Base-by-base conservation (phyloP, 495 filamentous ascomycete genomes). In the Penicillium waksmanii region DNA sequence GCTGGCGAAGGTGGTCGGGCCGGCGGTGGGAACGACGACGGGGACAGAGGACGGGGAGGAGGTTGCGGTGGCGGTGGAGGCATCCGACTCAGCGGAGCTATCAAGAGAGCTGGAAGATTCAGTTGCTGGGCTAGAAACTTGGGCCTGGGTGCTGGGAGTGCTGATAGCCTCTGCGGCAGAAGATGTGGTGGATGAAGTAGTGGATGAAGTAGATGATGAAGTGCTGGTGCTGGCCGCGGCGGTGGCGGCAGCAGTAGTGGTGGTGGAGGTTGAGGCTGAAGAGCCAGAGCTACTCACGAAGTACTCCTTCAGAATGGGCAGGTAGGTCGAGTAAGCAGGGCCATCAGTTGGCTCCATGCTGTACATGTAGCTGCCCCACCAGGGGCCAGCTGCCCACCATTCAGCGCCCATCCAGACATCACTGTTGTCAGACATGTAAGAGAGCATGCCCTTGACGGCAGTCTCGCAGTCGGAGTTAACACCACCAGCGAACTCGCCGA, bases 401-500 rank as follows among this genome's bases (percentile, higher is more conserved):
- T 85, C 53, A 56, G 81, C 89, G 1, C 88, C 89, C 33, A 80
- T 78, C 89, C 89, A 92, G 33, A 90, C 86, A 58, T 90, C 89
- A 21, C 71, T 80, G 66, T 86, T 85, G 17, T 77, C 77, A 9
- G 70, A 63, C 77, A 92, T 77, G 67, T 82, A 79, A 36, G 71
- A 66, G 55, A 92, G 74, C 80, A 91, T 84, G 33, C 83, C 87
- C 62, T 82, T 79, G 25, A 92, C 72, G 18, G 89, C 89, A 3
- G 64, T 57, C 73, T 89, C 77, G 67, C 89, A 93, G 59, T 77
- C 79, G 0, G 77, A 62, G 68, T 91, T 92, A 56, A 81, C 76
- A 27, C 87, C 89, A 50, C 84, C 89, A 12, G 88, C 89, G 50
- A 87, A 88, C 75, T 92, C 89, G 23, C 89, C 89, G 40, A 93